Evolutionary conservation across 2,329 filamentous ascomycete species (phyloP).

Genomic region (Microdochium trichocladiopsis): DNA sequence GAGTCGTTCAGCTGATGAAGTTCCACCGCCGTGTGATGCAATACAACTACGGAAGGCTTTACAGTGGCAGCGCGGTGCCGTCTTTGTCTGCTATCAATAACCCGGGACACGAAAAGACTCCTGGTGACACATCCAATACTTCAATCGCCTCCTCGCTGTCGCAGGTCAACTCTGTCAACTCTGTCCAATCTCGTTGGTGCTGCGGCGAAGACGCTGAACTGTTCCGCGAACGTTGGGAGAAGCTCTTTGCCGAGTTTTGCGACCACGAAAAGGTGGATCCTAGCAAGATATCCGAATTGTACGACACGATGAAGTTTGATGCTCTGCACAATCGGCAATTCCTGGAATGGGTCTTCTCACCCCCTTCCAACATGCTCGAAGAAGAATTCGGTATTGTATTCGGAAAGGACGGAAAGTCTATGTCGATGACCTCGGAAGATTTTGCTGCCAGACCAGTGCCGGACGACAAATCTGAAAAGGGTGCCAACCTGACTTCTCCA

Average conservation of each 20-base stretch:
- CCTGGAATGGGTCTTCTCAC: slow-evolving; percentile 95
- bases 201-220: slow-evolving; percentile 91
- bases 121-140: slow-evolving; percentile 30
- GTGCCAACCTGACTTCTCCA: slow-evolving; percentile 19
- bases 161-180: slow-evolving; percentile 55
- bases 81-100: slow-evolving; percentile 53
- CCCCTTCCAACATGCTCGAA: slow-evolving; percentile 69
- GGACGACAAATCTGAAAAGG: slow-evolving; percentile 34
- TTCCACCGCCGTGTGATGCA: slow-evolving; percentile 95
- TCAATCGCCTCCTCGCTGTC: slow-evolving; percentile 44
- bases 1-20: slow-evolving; percentile 94
- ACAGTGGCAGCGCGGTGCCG: slow-evolving; percentile 52
- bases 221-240: slow-evolving; percentile 97
- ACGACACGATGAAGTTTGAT: slow-evolving; percentile 99
- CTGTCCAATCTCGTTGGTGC: slow-evolving; percentile 89
- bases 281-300: slow-evolving; percentile 96
- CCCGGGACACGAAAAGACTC: slow-evolving; percentile 37
- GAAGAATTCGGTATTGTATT: slow-evolving; percentile 51
- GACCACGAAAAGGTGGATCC: slow-evolving; percentile 97
- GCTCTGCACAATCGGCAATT: slow-evolving; percentile 95
- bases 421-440: slow-evolving; percentile 32
- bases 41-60: slow-evolving; percentile 80
- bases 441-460: slow-evolving; percentile 17
- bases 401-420: slow-evolving; percentile 29
- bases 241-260: slow-evolving; percentile 92